phyloP scores from a whole-genome alignment of 2,329 filamentous ascomycete species.

The Arthrobotrys entomopaga region DNA sequence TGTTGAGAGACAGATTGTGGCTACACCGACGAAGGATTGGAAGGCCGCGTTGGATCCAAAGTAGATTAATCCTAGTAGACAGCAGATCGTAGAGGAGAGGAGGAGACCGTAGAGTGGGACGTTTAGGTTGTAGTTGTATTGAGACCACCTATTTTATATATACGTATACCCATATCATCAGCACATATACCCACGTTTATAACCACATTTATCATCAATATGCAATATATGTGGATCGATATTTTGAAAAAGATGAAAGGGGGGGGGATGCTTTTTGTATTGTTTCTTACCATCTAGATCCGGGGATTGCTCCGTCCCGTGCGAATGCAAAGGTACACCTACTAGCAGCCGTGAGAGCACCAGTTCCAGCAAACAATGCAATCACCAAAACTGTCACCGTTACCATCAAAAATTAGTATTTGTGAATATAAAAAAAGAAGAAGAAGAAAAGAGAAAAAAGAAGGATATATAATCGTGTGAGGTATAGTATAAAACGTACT shows the following conservation, averaged over 20 bases:
- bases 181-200: no score
- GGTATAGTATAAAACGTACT: constrained; percentile 59
- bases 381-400: constrained; percentile 71
- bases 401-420: constrained; percentile 3
- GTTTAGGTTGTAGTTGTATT: constrained; percentile 72
- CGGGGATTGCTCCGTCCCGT: constrained; percentile 78
- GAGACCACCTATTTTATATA: constrained; percentile 69
- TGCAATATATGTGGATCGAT: not conserved
- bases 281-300: constrained; percentile 66
- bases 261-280: no score
- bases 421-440: no score
- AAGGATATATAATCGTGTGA: no score
- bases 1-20: constrained; percentile 79
- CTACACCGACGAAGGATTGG: constrained; percentile 81
- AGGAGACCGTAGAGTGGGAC: constrained; percentile 77
- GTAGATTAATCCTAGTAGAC: constrained; percentile 79
- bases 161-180: no score
- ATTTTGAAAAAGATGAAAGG: no score
- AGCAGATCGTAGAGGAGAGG: constrained; percentile 75
- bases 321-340: constrained; percentile 81
- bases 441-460: no score
- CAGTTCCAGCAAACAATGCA: constrained; percentile 78
- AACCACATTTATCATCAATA: constrained; percentile 23
- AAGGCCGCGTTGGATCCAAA: constrained; percentile 77
- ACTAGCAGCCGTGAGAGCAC: constrained; percentile 77